Conservation (phyloP, 2,329 filamentous ascomycete genomes). For the Pestalotiopsis sp. region DNA sequence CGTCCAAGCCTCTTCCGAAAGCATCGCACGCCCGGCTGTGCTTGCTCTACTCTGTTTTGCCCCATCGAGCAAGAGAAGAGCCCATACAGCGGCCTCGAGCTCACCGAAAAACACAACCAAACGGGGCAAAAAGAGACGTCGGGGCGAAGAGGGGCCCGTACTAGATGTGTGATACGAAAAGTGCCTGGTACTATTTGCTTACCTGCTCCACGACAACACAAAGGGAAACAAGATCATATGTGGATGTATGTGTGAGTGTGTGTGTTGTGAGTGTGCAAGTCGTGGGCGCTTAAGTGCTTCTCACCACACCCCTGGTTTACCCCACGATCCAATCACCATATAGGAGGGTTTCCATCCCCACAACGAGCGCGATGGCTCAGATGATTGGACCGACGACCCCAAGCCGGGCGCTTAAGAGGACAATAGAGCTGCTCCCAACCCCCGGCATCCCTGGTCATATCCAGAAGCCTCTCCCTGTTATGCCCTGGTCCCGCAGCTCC, state of each 20-base stretch:
- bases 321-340: constrained; percentile 17
- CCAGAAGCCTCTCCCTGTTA: not conserved
- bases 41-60: not conserved
- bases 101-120: constrained; percentile 1
- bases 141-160: not conserved
- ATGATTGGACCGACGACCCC: not conserved
- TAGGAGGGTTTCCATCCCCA: not conserved
- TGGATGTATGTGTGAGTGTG: not conserved
- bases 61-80: not conserved
- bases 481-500: not conserved
- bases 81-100: not conserved
- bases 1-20: not conserved
- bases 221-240: not conserved
- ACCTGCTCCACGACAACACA: not conserved
- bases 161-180: not conserved
- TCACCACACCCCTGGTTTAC: not conserved
- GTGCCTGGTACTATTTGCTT: not conserved
- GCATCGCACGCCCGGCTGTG: not conserved
- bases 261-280: constrained; percentile 17
- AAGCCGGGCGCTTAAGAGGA: constrained; percentile 16
- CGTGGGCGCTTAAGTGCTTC: constrained; percentile 27
- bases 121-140: not conserved
- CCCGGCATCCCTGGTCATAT: constrained; percentile 11
- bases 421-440: not conserved
- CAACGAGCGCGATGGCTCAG: not conserved